These are phyloP conservation scores for Rhizopus sp. DNA, from an alignment of 371 early-diverging fungal genomes.

Conservation along the genomic window DNA sequence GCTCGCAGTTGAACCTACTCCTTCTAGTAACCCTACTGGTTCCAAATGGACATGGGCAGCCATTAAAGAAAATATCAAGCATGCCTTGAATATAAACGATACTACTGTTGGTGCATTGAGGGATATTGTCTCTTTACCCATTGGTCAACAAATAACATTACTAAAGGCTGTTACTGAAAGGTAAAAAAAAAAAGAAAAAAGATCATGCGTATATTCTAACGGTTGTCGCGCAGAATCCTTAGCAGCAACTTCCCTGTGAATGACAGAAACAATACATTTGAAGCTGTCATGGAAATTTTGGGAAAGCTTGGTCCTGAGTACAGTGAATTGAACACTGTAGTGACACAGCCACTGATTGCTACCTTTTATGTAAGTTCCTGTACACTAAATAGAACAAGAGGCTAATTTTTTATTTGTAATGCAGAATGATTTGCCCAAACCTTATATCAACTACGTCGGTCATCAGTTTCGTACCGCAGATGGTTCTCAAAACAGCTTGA, in stretches of 20 bases:
- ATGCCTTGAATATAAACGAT: constrained; percentile 26
- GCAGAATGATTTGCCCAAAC: constrained; percentile 46
- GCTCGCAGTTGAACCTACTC: constrained; percentile 3
- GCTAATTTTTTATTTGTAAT: constrained; percentile 2
- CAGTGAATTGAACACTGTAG: constrained; percentile 28
- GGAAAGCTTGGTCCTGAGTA: constrained; percentile 35
- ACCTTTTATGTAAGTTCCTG: constrained; percentile 32
- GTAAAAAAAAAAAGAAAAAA: constrained; percentile 20
- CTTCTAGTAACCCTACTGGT: constrained; percentile 26
- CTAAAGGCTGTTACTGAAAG: constrained; percentile 34
- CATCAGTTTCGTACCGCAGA: constrained; percentile 50
- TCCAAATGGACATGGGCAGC: constrained; percentile 36
- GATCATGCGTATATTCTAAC: background rate
- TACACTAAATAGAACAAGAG: background rate
- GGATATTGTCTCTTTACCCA: constrained; percentile 29
- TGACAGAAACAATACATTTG: constrained; percentile 49
- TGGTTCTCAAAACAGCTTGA: constrained; percentile 48
- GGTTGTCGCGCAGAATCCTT: constrained; percentile 26
- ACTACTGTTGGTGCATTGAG: constrained; percentile 33
- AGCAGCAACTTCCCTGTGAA: constrained; percentile 37
- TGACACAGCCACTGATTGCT: constrained; percentile 34
- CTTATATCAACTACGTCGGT: constrained; percentile 43
- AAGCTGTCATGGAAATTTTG: constrained; percentile 45
- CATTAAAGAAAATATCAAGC: constrained; percentile 30
- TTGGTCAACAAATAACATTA: constrained; percentile 29